Conservation (phyloP, 2,329 filamentous ascomycete genomes). For the Claviceps humidiphila region DNA sequence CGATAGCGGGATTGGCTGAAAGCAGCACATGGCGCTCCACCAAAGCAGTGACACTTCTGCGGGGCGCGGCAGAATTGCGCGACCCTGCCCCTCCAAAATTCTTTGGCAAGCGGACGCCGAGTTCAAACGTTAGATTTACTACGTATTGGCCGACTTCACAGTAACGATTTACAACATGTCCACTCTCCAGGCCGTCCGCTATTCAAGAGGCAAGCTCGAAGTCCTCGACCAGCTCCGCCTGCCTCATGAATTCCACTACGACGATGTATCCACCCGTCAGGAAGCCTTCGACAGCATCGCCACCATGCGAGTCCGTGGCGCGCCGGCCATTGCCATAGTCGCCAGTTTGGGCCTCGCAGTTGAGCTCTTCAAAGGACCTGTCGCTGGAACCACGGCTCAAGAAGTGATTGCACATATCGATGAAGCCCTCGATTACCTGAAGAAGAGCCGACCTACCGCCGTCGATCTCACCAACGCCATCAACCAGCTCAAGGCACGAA, state of each 20-base stretch:
- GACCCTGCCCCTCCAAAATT: not conserved
- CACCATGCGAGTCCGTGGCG: constrained; percentile 64
- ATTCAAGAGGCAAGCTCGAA: constrained; percentile 55
- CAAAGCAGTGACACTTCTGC: constrained; percentile 10
- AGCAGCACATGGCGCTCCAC: not conserved
- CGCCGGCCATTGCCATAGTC: constrained; percentile 96
- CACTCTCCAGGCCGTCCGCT: constrained; percentile 65
- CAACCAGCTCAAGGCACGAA: constrained; percentile 56
- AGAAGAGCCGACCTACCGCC: constrained; percentile 81
- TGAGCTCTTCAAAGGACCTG: constrained; percentile 50
- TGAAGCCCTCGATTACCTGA: constrained; percentile 70
- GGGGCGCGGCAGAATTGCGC: constrained; percentile 18
- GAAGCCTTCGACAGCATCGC: constrained; percentile 76
- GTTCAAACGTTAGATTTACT: too few species aligned
- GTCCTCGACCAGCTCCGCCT: constrained; percentile 76
- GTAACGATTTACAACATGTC: constrained; percentile 26
- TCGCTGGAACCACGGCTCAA: constrained; percentile 28
- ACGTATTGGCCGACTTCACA: too few species aligned
- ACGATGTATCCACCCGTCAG: constrained; percentile 53
- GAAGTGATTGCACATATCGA: constrained; percentile 61
- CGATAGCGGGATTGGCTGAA: not conserved
- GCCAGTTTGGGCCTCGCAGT: constrained; percentile 79
- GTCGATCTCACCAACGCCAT: constrained; percentile 92
- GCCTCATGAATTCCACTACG: constrained; percentile 69
- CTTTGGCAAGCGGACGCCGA: constrained; percentile 10